Percentiles rank a stretch among this genome's conserved stretches.
Conservation (phyloP, 2,329 filamentous ascomycete species). For the Lecanosticta acicola region DNA sequence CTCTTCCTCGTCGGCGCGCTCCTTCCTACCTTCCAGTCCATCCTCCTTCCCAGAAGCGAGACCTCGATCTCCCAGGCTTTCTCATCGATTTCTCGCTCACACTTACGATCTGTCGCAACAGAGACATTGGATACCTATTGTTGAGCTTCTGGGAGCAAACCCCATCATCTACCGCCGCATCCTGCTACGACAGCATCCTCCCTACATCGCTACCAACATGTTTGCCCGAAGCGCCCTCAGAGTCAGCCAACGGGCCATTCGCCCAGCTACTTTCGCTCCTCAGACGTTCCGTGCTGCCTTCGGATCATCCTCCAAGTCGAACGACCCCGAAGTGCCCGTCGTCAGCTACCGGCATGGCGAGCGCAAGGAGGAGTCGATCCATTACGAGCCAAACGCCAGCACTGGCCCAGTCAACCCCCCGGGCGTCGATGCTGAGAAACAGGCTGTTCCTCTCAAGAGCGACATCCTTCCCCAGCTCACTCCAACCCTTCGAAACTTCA, state of each 20-base stretch:
- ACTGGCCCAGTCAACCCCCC: conserved; percentile 30
- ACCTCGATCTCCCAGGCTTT: not conserved
- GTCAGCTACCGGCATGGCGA: conserved; percentile 30
- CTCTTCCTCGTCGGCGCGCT: not conserved
- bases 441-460: conserved; percentile 28
- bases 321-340: conserved; percentile 29
- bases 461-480: conserved; percentile 50
- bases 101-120: not conserved
- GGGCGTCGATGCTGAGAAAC: conserved; percentile 29
- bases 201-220: conserved; percentile 10
- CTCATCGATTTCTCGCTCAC: not conserved
- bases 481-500: conserved; percentile 63
- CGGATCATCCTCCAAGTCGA: conserved; percentile 20
- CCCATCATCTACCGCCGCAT: not conserved
- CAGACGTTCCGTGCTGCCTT: conserved; percentile 21
- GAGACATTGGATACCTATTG: not conserved
- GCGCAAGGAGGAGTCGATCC: conserved; percentile 27
- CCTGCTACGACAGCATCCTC: too few species aligned
- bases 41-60: not conserved
- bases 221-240: conserved; percentile 18
- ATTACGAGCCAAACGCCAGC: conserved; percentile 18
- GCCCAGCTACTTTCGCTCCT: conserved; percentile 14
- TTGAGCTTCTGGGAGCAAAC: not conserved
- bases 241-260: conserved; percentile 12
- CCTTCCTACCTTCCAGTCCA: not conserved